Conservation (phyloP, 352 stramenopile species). For the Globisporangium irregulare region DNA sequence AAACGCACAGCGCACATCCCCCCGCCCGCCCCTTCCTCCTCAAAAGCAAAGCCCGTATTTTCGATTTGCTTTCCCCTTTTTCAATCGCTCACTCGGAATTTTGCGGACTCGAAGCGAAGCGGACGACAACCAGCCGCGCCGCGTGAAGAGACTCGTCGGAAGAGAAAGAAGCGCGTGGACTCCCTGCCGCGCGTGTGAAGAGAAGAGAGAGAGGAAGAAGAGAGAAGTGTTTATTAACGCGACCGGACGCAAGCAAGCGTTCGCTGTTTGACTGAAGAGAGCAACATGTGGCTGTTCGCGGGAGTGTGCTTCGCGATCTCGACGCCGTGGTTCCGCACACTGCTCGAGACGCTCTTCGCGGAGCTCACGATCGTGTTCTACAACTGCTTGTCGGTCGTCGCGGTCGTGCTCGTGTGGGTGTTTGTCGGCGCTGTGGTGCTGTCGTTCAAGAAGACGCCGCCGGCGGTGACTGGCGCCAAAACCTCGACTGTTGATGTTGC, state of each 20-base stretch:
- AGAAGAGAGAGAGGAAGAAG: constrained; percentile 4
- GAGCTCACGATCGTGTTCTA: constrained; percentile 25
- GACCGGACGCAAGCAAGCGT: background rate
- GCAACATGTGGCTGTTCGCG: constrained; percentile 24
- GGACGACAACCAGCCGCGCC: background rate
- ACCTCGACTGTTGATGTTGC: background rate
- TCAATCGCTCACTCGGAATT: constrained; percentile 5
- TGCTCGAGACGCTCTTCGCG: constrained; percentile 23
- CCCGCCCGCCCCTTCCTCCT: background rate
- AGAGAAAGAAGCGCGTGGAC: constrained; percentile 10
- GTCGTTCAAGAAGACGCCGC: constrained; percentile 1
- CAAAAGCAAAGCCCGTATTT: too few relatives aligned
- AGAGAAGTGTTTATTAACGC: constrained; percentile 1
- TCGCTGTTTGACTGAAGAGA: background rate
- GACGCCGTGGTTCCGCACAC: constrained; percentile 15
- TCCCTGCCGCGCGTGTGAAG: background rate
- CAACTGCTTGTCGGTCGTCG: constrained; percentile 15
- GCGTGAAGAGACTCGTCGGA: background rate
- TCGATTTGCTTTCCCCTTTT: background rate
- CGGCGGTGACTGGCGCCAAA: background rate
- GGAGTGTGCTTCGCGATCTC: constrained; percentile 23
- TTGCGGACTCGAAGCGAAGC: constrained; percentile 9
- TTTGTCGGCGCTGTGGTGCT: constrained; percentile 16
- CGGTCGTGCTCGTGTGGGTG: constrained; percentile 4
- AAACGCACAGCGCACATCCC: background rate